Evolutionary conservation across 2,329 filamentous ascomycete species (phyloP).

Genomic region (Phoma sp.): DNA sequence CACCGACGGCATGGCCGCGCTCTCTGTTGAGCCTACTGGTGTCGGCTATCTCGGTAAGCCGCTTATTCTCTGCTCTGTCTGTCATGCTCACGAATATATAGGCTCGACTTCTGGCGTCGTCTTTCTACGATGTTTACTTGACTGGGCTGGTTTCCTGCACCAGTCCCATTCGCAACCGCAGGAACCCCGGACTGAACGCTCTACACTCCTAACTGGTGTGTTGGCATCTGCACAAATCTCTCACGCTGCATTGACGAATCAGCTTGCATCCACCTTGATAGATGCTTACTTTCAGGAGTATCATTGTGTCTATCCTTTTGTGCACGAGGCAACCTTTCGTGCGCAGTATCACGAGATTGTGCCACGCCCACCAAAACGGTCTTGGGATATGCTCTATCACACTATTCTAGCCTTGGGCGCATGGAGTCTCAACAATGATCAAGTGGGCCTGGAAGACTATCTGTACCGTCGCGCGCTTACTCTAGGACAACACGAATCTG

Average conservation of each 20-base stretch:
- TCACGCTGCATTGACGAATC: constrained; percentile 28
- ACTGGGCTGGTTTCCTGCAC: constrained; percentile 37
- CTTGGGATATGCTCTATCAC: constrained; percentile 36
- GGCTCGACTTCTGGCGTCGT: constrained; percentile 36
- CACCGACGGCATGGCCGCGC: constrained; percentile 36
- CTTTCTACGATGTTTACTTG: constrained; percentile 32
- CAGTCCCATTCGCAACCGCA: constrained; percentile 25
- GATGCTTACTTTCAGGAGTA: constrained; percentile 36
- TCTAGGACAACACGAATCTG: constrained; percentile 33
- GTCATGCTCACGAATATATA: constrained; percentile 7
- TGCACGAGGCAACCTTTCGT: constrained; percentile 36
- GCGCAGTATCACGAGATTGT: constrained; percentile 35
- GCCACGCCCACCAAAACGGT: constrained; percentile 27
- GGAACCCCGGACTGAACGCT: constrained; percentile 9
- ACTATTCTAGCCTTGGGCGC: constrained; percentile 32
- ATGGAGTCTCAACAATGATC: constrained; percentile 32
- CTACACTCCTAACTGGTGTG: constrained; percentile 21
- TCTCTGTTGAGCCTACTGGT: constrained; percentile 36
- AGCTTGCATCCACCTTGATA: constrained; percentile 29
- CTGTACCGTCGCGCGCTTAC: constrained; percentile 33
- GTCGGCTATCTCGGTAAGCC: constrained; percentile 33
- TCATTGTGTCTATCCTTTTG: constrained; percentile 34
- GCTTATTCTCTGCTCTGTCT: neutral
- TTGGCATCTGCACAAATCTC: constrained; percentile 32
- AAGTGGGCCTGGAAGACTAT: constrained; percentile 32